Percentiles rank a stretch among this genome's conserved stretches.
Evolutionary conservation across 2,329 filamentous ascomycete species (phyloP).

Genomic region (Aspergillus sp.): DNA sequence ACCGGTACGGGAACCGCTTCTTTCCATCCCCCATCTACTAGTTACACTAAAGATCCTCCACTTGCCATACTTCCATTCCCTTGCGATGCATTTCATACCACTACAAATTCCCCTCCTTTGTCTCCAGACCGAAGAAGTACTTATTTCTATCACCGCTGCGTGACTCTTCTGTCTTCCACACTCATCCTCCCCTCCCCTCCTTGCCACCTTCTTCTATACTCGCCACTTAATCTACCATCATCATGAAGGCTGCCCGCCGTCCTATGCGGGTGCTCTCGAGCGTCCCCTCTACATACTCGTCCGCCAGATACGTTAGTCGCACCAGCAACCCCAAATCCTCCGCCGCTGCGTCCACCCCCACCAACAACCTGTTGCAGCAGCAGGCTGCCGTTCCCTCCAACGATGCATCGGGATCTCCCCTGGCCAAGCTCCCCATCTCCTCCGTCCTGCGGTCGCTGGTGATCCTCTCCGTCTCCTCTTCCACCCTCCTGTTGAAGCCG

Average conservation of each 20-base stretch:
- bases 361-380: slow-evolving; percentile 22
- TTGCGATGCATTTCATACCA: neutral
- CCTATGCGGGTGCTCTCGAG: slow-evolving; percentile 26
- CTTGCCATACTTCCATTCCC: neutral
- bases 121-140: neutral
- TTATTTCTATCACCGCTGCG: neutral
- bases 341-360: slow-evolving; percentile 27
- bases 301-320: slow-evolving; percentile 32
- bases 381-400: slow-evolving; percentile 27
- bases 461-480: slow-evolving; percentile 41
- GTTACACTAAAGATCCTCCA: neutral
- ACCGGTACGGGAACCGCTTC: slow-evolving; percentile 19
- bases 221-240: slow-evolving; percentile 8
- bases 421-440: slow-evolving; percentile 40
- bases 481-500: slow-evolving; percentile 63
- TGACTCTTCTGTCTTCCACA: neutral
- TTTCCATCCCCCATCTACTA: neutral
- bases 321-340: slow-evolving; percentile 37
- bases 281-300: slow-evolving; percentile 13
- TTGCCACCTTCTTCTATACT: neutral
- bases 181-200: neutral
- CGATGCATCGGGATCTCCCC: slow-evolving; percentile 30
- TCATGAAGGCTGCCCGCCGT: slow-evolving; percentile 34
- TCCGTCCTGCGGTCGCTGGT: slow-evolving; percentile 40
- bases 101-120: neutral